These are phyloP conservation scores for Ceratocystis papillata DNA, from an alignment of 2,329 filamentous ascomycete species.

Conservation along the genomic window DNA sequence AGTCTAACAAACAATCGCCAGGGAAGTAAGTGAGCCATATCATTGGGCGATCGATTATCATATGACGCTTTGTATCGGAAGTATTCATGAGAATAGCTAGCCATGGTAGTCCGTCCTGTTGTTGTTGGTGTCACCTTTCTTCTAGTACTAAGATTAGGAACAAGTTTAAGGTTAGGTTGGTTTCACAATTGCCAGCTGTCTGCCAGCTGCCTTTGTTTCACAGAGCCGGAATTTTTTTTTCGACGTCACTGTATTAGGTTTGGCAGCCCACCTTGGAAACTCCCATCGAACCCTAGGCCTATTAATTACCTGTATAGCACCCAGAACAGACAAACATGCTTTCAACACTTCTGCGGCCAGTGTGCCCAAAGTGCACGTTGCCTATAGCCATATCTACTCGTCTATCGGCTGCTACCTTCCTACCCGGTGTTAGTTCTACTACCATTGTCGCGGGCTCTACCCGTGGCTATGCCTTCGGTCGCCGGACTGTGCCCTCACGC, in stretches of 20 bases:
- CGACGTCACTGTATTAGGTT: conserved; percentile 7
- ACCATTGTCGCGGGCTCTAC: background rate
- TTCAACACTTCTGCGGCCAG: conserved; percentile 10
- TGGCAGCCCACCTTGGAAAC: background rate
- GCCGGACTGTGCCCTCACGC: conserved; percentile 36
- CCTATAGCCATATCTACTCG: background rate
- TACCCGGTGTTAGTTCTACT: background rate
- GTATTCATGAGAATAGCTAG: no score
- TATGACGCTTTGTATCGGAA: no score
- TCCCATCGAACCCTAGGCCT: no score
- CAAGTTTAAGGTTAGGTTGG: background rate
- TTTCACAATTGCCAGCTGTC: background rate
- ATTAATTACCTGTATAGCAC: background rate
- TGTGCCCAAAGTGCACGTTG: background rate
- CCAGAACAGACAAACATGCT: background rate
- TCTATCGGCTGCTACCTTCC: background rate
- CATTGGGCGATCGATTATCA: no score
- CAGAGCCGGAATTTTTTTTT: conserved; percentile 11
- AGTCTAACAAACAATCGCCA: no score
- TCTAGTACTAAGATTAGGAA: background rate
- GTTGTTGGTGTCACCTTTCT: background rate
- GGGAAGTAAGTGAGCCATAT: no score
- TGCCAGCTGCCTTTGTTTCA: conserved; percentile 1
- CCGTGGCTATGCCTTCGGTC: conserved; percentile 18
- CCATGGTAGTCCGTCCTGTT: background rate